Conservation (phyloP, 1,284 basidiomycete genomes). For the Tylopilus sp. region DNA sequence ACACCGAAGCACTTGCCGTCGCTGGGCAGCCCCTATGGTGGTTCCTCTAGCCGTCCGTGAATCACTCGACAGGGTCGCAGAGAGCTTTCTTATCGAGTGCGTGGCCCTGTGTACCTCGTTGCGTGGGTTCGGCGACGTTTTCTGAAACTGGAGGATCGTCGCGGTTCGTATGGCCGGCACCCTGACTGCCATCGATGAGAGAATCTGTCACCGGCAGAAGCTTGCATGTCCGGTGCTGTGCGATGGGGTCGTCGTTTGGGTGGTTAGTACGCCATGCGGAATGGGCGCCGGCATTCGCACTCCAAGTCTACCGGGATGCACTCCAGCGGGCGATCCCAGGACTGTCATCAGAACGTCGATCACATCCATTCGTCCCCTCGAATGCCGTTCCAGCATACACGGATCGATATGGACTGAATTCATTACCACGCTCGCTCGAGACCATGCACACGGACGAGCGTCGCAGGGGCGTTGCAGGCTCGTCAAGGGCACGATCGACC, state of each 20-base stretch:
- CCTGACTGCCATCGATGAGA: conserved; percentile 1
- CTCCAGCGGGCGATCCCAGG: conserved; percentile 4
- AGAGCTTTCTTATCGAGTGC: no score
- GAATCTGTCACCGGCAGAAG: conserved; percentile 7
- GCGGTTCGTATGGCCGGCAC: background rate
- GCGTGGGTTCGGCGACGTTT: no score
- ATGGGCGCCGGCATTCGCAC: background rate
- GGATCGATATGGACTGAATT: conserved; percentile 4
- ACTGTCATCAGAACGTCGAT: background rate
- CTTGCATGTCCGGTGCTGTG: background rate
- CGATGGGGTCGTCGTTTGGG: conserved; percentile 6
- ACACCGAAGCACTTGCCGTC: no score
- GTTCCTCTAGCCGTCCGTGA: no score
- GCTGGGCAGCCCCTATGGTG: no score
- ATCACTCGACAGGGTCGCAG: no score
- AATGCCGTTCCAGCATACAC: background rate
- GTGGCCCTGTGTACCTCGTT: background rate
- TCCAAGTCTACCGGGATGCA: background rate
- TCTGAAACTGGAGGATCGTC: conserved; percentile 1
- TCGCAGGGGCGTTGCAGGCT: conserved; percentile 7
- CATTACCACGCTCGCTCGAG: background rate
- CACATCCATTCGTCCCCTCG: background rate
- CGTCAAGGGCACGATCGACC: conserved; percentile 12
- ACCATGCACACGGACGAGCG: background rate
- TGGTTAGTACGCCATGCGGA: no score